These are phyloP conservation scores for Xylaria curta DNA, from an alignment of 495 filamentous ascomycete species.

Conservation along the genomic window DNA sequence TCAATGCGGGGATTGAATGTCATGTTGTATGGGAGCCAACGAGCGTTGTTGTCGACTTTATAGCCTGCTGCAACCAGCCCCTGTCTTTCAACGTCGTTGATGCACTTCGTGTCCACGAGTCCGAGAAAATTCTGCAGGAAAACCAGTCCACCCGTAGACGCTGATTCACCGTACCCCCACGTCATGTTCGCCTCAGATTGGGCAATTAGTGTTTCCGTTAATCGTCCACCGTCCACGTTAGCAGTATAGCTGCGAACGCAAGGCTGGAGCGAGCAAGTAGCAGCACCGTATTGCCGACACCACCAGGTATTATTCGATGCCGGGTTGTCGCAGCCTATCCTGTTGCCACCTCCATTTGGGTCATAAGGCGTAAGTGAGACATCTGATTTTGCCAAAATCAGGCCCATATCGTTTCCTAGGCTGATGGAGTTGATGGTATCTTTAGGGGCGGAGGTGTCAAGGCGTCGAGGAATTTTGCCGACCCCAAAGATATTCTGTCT, in stretches of 20 bases:
- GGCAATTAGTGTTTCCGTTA: neutral
- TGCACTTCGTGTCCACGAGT: neutral
- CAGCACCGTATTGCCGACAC: slow-evolving; percentile 10
- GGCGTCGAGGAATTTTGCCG: neutral
- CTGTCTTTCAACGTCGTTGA: neutral
- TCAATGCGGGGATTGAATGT: slow-evolving; percentile 12
- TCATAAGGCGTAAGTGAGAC: slow-evolving; percentile 1
- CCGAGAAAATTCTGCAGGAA: neutral
- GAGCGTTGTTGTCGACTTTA: neutral
- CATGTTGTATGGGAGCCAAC: slow-evolving; percentile 14
- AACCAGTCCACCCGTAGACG: neutral
- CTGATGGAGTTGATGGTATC: slow-evolving; percentile 5
- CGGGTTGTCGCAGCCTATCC: neutral
- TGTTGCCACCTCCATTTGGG: neutral
- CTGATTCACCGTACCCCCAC: slow-evolving; percentile 10
- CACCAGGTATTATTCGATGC: slow-evolving; percentile 18
- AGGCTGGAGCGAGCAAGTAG: slow-evolving; percentile 13
- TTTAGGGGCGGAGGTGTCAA: neutral
- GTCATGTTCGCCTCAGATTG: slow-evolving; percentile 7
- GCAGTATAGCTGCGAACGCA: slow-evolving; percentile 18
- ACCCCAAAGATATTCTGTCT: neutral
- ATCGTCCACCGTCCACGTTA: slow-evolving; percentile 4
- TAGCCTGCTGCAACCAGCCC: neutral
- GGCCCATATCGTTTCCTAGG: slow-evolving; percentile 6
- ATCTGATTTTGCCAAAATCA: slow-evolving; percentile 4